Evolutionary conservation across 176 grass and related monocot species (phyloP).

Genomic region (Oryza australiensis): DNA sequence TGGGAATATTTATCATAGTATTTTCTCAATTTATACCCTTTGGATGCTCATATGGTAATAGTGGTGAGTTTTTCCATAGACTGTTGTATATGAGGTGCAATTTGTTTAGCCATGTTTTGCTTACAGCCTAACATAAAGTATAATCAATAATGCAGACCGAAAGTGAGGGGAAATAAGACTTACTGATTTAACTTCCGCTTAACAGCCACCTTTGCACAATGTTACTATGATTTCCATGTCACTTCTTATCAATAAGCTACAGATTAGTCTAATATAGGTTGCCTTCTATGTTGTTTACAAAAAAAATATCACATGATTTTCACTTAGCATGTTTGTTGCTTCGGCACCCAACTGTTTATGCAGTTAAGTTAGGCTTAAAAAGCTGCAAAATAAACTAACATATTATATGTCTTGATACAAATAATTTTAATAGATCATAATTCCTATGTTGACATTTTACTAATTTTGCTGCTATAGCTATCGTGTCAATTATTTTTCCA

Average conservation of each 20-base stretch:
- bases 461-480: neutral
- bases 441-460: constrained; percentile 6
- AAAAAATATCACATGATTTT: constrained; percentile 1
- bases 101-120: neutral
- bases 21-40: neutral
- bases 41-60: neutral
- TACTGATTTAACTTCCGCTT: neutral
- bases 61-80: neutral
- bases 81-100: neutral
- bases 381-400: neutral
- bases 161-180: neutral
- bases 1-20: constrained; percentile 8
- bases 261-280: neutral
- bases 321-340: constrained; percentile 4
- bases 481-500: neutral
- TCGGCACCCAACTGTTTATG: neutral
- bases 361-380: neutral
- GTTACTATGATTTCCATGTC: neutral
- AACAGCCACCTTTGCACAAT: neutral
- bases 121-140: neutral
- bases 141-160: neutral
- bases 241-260: constrained; percentile 2
- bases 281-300: constrained; percentile 5
- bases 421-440: neutral
- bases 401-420: neutral